Evolutionary conservation across 2,329 filamentous ascomycete genomes (phyloP), one percentile per base, ranked within the genome.

Genomic region (Fusarium domesticum): DNA sequence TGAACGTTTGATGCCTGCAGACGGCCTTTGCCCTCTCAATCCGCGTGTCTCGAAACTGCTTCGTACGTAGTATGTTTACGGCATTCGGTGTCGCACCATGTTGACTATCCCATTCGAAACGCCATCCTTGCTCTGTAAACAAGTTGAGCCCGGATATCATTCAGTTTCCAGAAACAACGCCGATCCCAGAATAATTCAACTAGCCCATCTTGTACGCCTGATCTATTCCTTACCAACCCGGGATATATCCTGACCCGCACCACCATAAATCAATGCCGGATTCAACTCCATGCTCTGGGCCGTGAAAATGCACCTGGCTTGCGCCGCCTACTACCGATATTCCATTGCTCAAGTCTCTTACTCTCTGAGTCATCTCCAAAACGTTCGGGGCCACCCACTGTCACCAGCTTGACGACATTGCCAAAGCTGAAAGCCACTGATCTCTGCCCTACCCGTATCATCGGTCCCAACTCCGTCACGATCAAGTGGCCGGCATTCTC

Each of bases 351-450:
- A 3, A 62, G 54, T 28, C 59, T 52, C 11, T 42, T 56, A 3
- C 60, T 55, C 37, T 58, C 67, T 17, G 57, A 57, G 18, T 64
- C 63, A 14, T 58, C 67, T 34, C 83, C 80, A 55, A 85, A 86
- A 23, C 78, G 71, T 59, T 86, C 84, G 50, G 80, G 76, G 6
- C 84, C 62, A 3, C 66, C 85, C 6, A 85, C 70, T 2, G 78
- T 80, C 43, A 90, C 75, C 39, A 90, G 69, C 65, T 89, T 90
- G 57, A 90, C 74, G 2, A 80, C 73, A 53, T 89, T 87, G 11
- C 86, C 87, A 47, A 90, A 81, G 0, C 78, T 84, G 20, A 91
- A 76, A 0, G 81, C 87, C 3, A 88, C 74, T 39, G 83, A 85
- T 35, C 76, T 73, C 37, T 77, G 75, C 11, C 86, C 86, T 1